Base-by-base conservation (phyloP, 2,329 filamentous ascomycete species). In the Amauroascus verrucosus region DNA sequence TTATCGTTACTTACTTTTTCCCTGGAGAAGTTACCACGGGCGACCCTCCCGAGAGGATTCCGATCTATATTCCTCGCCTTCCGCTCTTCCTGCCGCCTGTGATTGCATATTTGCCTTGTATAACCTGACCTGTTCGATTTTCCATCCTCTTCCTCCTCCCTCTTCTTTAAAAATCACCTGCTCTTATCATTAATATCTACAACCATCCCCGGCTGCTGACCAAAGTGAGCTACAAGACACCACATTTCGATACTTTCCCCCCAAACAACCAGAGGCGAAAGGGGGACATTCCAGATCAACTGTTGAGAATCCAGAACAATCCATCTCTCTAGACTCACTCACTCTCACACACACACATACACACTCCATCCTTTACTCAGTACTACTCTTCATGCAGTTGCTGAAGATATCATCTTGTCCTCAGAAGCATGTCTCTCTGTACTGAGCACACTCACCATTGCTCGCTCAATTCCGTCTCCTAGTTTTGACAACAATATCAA, bases 51-150 rank as follows among this genome's bases (percentile, higher is more conserved):
- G 28, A 49, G 30, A 18, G 13, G 47, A 28, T 49, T 49, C 33
- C 47, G 20, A 49, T 49, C 47, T 49, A 49, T 49, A 40, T 40
- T 38, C 32, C 16, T 8, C 46, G 2, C 9, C 2, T 38, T 9
- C 20, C 22, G 6, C 46, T 48, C 32, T 35, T 20, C 20, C 22
- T 38, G 9, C 30, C n/a, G 3, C n/a, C 20, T 28, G 20, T 49
- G 33, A 49, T 49, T 40, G 30, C 47, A 49, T 16, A 51, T 41
- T 18, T 35, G 38, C 37, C 38, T 44, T 41, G 48, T 51, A 43
- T 44, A 24, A 51, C 48, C 24, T 51, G 48, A 51, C 48, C 48
- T 44, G 37, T 51, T 51, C 48, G 3, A n/a, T 51, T 44, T 51
- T 32, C 3, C 16, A 22, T n/a, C 18, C 11, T 22, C 18, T 22